Conservation (phyloP, 352 stramenopile species). For the Phytopythium boreale region DNA sequence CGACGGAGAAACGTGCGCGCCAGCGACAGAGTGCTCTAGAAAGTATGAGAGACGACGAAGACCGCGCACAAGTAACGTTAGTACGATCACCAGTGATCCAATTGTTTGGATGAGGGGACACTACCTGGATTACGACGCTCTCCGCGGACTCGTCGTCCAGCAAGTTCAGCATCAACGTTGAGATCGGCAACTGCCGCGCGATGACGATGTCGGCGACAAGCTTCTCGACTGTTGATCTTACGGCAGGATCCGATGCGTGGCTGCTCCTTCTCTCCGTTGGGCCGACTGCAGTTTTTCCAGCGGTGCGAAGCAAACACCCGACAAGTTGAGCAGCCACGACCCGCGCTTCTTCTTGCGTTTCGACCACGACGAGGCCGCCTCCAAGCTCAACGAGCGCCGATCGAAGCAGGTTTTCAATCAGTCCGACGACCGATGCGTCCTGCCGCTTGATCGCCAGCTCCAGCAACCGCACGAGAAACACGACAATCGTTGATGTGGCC, state of each 20-base stretch:
- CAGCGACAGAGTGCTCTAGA: not conserved
- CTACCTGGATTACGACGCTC: not conserved
- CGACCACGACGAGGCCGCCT: not conserved
- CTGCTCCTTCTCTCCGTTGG: not conserved
- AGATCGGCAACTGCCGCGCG: not conserved
- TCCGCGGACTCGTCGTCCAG: not conserved
- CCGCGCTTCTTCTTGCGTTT: not conserved
- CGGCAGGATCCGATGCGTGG: not conserved
- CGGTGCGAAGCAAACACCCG: not conserved
- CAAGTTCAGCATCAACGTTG: not conserved
- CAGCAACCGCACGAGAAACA: not conserved
- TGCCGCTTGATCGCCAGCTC: not conserved
- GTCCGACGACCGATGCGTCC: not conserved
- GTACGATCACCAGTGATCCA: not conserved
- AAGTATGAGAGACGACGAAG: not conserved
- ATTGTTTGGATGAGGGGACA: not conserved
- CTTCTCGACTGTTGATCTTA: not conserved
- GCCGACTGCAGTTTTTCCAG: not conserved
- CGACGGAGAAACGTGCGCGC: not conserved
- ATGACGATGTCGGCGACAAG: not conserved
- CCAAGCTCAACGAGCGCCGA: not conserved
- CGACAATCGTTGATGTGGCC: not conserved
- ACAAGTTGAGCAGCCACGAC: not conserved
- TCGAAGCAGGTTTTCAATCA: not conserved
- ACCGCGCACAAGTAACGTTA: not conserved